Base-by-base conservation (phyloP, 2,329 filamentous ascomycete genomes). In the Claviceps capensis region DNA sequence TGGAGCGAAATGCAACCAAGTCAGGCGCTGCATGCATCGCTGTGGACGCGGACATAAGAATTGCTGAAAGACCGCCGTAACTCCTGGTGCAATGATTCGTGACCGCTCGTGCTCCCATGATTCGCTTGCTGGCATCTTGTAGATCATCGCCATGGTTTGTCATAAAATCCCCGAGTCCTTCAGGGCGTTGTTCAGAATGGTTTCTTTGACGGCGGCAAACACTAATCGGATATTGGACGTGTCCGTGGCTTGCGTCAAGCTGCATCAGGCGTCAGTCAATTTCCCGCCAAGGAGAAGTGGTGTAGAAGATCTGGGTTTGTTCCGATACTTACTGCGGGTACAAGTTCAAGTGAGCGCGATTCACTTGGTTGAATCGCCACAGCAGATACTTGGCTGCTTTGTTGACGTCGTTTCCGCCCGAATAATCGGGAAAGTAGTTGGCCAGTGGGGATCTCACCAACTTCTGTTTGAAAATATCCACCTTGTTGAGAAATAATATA, bases 331-430 rank as follows among this genome's bases (percentile, higher is more conserved):
- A 95, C 93, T 98, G 93, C 65, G 93, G 93, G 68, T 97, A 98
- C 51, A 98, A 76, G 64, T 97, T 97, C 45, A 98, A 75, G 69
- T 97, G 91, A 48, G 90, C 91, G 54, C 93, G 78, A 65, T 98
- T 98, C 57, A 98, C 93, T 70, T 98, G 93, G 62, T 97, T 98
- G 68, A 98, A 98, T 62, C 93, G 83, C 93, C 93, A 98, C 8
- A 98, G 76, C 34, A 98, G 76, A 64, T 98, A 98, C 68, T 98
- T 98, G 52, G 93, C 93, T 5, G 93, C 93, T 66, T 95, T 88
- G 68, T 97, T 97, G 63, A 97, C 90, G 68, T 98, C 93, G 67
- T 95, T 94, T 48, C 93, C 93, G 34, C 93, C 93, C 0, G 90
- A 95, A 66, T 98, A 98, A 67, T 98, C 93, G 0, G 90, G 91